Evolutionary conservation across 805 yeast species (phyloP).

Genomic region (Lachancea fermentati): DNA sequence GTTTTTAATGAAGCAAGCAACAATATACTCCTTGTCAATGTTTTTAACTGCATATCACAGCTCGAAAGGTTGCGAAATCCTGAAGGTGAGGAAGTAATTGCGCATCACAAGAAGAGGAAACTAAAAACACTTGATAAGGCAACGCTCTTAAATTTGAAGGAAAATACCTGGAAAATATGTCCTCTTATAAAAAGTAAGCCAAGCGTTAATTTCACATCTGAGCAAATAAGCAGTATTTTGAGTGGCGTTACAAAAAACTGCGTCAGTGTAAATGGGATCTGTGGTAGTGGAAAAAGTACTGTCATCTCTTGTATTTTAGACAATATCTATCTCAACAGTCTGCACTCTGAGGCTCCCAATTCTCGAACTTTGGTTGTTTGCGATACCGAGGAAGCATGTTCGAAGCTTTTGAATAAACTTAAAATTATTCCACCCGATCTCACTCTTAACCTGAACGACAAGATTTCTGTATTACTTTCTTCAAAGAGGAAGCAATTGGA

Average conservation of each 20-base stretch:
- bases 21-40: background rate
- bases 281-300: conserved; percentile 5
- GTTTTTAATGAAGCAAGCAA: too few relatives aligned
- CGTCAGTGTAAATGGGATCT: conserved; percentile 3
- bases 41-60: background rate
- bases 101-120: conserved; percentile 2
- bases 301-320: conserved; percentile 1
- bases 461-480: background rate
- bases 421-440: background rate
- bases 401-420: background rate
- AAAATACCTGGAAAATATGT: background rate
- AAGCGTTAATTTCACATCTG: background rate
- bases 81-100: background rate
- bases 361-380: conserved; percentile 2
- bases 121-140: background rate
- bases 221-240: conserved; percentile 1
- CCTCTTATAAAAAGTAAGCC: background rate
- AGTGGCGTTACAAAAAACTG: background rate
- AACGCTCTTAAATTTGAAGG: background rate
- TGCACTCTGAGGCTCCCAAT: background rate
- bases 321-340: conserved; percentile 2
- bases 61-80: background rate
- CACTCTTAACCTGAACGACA: conserved; percentile 1
- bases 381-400: conserved; percentile 7
- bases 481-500: background rate